phyloP scores from a whole-genome alignment of 1,284 basidiomycete species.

The Rhizopogon parksii region DNA sequence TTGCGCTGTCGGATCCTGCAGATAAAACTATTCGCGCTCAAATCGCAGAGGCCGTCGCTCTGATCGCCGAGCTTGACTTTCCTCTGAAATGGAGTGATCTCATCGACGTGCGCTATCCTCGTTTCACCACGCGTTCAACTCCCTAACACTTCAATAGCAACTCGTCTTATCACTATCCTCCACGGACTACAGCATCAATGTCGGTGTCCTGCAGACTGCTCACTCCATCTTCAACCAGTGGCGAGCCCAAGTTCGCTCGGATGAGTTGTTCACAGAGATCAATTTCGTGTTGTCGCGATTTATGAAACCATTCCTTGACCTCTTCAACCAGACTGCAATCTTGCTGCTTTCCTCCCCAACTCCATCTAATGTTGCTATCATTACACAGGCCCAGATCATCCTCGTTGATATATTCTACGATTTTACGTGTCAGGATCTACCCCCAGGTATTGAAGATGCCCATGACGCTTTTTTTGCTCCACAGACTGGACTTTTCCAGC shows the following conservation, averaged over 20 bases:
- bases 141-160: constrained; percentile 46
- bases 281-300: constrained; percentile 87
- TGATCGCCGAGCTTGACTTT: constrained; percentile 86
- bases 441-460: constrained; percentile 89
- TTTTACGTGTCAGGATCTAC: constrained; percentile 91
- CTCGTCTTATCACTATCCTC: constrained; percentile 73
- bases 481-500: constrained; percentile 65
- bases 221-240: constrained; percentile 95
- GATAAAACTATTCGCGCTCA: constrained; percentile 73
- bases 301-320: constrained; percentile 74
- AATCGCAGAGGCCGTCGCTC: constrained; percentile 82
- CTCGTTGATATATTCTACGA: constrained; percentile 91
- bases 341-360: constrained; percentile 43
- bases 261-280: constrained; percentile 86
- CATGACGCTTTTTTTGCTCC: constrained; percentile 77
- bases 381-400: constrained; percentile 72
- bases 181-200: constrained; percentile 79
- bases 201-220: constrained; percentile 88
- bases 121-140: constrained; percentile 2
- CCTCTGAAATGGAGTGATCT: constrained; percentile 80
- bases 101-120: constrained; percentile 60
- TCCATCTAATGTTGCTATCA: constrained; percentile 36
- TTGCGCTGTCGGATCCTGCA: constrained; percentile 58
- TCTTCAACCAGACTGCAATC: constrained; percentile 66
- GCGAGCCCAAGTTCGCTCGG: constrained; percentile 86